phyloP scores from a whole-genome alignment of 768 basidiomycete genomes.

The Clathrus columnatus region DNA sequence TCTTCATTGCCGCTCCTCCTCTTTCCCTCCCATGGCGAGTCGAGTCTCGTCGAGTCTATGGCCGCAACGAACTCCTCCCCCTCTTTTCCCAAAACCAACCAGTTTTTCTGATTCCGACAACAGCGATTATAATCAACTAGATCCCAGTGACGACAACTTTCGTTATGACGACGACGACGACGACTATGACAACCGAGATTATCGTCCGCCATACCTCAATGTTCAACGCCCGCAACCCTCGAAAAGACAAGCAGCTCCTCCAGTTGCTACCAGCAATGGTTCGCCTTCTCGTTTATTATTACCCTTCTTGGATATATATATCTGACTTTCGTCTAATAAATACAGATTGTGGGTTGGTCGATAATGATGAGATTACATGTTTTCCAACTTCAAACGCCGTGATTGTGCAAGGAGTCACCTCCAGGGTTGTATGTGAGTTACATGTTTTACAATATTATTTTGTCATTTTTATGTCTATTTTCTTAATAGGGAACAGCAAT shows the following conservation, averaged over 20 bases:
- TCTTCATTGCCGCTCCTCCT: not conserved
- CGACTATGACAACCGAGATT: not conserved
- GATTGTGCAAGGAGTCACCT: conserved; percentile 67
- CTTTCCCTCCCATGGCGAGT: conserved; percentile 7
- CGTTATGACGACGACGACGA: not conserved
- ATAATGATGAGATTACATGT: conserved; percentile 71
- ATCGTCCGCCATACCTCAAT: not conserved
- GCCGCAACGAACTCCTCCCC: conserved; percentile 2
- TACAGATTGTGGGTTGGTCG: conserved; percentile 24
- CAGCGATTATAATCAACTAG: not conserved
- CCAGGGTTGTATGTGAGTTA: conserved; percentile 71
- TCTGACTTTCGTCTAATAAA: not conserved
- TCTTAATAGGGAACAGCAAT: conserved; percentile 59
- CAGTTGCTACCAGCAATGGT: conserved; percentile 3
- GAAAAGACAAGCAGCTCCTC: not conserved
- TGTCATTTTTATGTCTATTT: conserved; percentile 14
- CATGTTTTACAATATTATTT: conserved; percentile 13
- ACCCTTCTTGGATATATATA: not conserved
- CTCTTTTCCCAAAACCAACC: not conserved
- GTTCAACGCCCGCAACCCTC: not conserved
- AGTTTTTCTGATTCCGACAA: not conserved
- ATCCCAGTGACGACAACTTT: not conserved
- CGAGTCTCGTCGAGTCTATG: conserved; percentile 1
- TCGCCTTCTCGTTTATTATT: not conserved
- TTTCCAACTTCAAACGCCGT: conserved; percentile 49